Evolutionary conservation across 2,329 filamentous ascomycete genomes (phyloP).

Genomic region (Geosmithia flava): DNA sequence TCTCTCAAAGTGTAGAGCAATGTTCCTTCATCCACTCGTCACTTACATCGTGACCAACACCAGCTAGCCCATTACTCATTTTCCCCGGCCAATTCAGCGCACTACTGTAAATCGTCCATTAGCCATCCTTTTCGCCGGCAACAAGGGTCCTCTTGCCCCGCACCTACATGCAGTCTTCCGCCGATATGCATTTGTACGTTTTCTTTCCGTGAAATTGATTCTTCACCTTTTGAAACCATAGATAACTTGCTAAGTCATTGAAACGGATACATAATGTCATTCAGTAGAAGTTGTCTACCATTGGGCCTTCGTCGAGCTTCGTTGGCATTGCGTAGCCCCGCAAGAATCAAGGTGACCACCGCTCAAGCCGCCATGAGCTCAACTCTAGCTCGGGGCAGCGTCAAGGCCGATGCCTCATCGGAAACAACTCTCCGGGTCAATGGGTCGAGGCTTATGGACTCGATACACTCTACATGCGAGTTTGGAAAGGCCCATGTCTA

Average conservation of each 20-base stretch:
- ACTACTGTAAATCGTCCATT: too few species aligned
- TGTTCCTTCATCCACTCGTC: too few species aligned
- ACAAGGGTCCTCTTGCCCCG: too few species aligned
- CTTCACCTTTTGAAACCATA: too few species aligned
- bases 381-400: background rate
- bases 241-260: background rate
- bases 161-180: too few species aligned
- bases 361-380: background rate
- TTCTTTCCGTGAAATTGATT: background rate
- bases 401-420: background rate
- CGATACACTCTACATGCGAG: slow-evolving; percentile 8
- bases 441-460: slow-evolving; percentile 8
- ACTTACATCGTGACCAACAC: too few species aligned
- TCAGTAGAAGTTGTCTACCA: background rate
- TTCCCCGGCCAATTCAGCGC: too few species aligned
- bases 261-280: background rate
- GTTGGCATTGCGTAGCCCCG: background rate
- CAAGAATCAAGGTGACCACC: background rate
- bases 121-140: too few species aligned
- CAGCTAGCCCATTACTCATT: too few species aligned
- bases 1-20: too few species aligned
- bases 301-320: background rate
- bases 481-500: slow-evolving; percentile 9
- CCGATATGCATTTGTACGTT: too few species aligned
- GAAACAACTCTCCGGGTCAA: slow-evolving; percentile 7